Percentiles rank a stretch among this genome's conserved stretches.
Evolutionary conservation across 148 eudicot species (phyloP).

Genomic region (Cornus suecica): DNA sequence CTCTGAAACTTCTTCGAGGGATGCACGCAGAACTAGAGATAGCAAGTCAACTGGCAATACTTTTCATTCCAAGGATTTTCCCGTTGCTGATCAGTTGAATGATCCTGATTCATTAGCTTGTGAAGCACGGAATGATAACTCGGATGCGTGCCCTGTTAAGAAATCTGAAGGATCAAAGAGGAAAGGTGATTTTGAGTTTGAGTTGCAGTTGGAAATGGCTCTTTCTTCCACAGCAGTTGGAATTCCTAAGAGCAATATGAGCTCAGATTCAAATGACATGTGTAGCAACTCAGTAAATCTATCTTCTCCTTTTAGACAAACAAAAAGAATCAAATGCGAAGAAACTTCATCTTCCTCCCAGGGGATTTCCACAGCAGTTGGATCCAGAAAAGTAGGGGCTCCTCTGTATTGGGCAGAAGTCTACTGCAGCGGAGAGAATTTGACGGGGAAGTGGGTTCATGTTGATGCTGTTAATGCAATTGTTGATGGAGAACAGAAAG

Average conservation of each 20-base stretch:
- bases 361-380: conserved; percentile 82
- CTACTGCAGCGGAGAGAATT: conserved; percentile 72
- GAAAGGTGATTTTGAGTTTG: conserved; percentile 91
- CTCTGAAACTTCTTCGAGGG: conserved; percentile 25
- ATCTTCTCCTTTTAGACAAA: conserved; percentile 42
- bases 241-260: conserved; percentile 18
- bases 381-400: conserved; percentile 83
- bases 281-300: conserved; percentile 20
- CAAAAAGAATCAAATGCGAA: conserved; percentile 43
- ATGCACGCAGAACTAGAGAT: conserved; percentile 17
- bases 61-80: conserved; percentile 16
- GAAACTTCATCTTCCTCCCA: conserved; percentile 46
- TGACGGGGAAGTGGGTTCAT: conserved; percentile 95
- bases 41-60: conserved; percentile 19
- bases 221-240: conserved; percentile 61
- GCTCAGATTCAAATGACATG: conserved; percentile 22
- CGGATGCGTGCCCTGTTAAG: conserved; percentile 16
- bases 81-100: conserved; percentile 22
- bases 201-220: conserved; percentile 93
- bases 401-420: conserved; percentile 97
- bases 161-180: conserved; percentile 46
- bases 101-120: conserved; percentile 23
- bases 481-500: conserved; percentile 77
- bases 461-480: conserved; percentile 83
- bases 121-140: conserved; percentile 16